Base-by-base conservation (phyloP, 2,329 filamentous ascomycete species). In the Thermomyces lanuginosus region DNA sequence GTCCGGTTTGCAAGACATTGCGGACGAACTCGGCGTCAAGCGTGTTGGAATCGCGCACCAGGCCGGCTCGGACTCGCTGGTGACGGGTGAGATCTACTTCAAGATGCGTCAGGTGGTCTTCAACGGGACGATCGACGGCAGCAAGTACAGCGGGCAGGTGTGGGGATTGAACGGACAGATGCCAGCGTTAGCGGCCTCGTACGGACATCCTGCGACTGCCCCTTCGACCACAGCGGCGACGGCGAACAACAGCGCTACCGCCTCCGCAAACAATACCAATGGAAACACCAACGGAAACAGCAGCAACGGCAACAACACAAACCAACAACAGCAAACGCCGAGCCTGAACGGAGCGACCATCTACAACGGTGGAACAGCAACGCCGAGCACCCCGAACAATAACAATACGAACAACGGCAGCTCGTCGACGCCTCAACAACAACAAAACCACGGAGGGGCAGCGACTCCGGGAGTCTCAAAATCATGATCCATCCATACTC, bases 21-120 rank as follows among this genome's bases (percentile, higher is more conserved):
- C 86, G 8, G 86, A 95, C 37, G 80, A 84, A 34, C 70, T 98
- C 34, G 86, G 83, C 44, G 77, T 93, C 31, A 83, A 89, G 57
- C 73, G 89, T 25, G 65, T 91, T 16, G 89, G 89, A 7, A 71
- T 74, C 17, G 79, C 82, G 27, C 89, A 98, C 51, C 84, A 92
- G 48, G 89, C 84, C 20, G 89, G 86, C 15, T 92, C 81, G 1
- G 89, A 98, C 53, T 86, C 83, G 11, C 69, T 93, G 42, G 69
- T 98, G 16, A 98, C 89, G 0, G 89, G 89, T 25, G 76, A 78
- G 42, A 82, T 93, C 16, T 98, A 93, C 57, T 98, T 92, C 69
- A 78, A 83, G 44, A 77, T 95, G 63, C 72, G 76, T 33, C 76
- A 83, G 47, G 74, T 80, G 46, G 80, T 95, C 37, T 95, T 92